Evolutionary conservation across 805 yeast genomes (phyloP), one percentile per base, ranked within the genome.

Genomic region (Yamadazyma laniorum): DNA sequence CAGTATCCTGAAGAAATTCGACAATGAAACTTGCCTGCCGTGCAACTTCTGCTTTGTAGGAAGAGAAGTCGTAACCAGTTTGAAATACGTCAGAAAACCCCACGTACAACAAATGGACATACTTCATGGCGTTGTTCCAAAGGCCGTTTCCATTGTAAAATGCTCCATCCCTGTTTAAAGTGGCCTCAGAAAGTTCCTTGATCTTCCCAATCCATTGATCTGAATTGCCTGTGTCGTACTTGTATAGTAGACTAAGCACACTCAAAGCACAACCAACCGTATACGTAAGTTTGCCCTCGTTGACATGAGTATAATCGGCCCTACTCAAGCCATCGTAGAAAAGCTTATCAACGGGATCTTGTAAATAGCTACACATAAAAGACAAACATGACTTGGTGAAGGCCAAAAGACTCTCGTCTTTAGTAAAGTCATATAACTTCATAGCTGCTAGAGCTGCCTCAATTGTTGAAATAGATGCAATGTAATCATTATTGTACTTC

Each of bases 401-500:
- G 1, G 16, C 23, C 6, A 55, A 18, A 19, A 47, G 42, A 6
- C 30, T 35, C 4, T 25, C 19, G 28, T 55, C 50, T 3, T 43
- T 25, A n/a, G 44, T 49, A 15, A 44, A 26, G 26, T 40, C 45
- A 38, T 51, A 54, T 5, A 58, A 27, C 29, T 47, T 42, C 9
- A 52, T 43, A 3, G 63, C 59, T 7, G 61, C 59, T 22, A 59
- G 46, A 4, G 59, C 62, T 1, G 56, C 53, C 40, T 59, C 64
- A 11, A 50, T 46, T 6, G 59, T 53, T 5, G 63, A 56, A 26
- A 59, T 59, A 12, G 64, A 55, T 7, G 64, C 59, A 17, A 56
- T 43, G 31, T 59, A 59, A n/a, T 40, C 42, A 8, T 36, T 40
- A 3, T 48, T 37, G 28, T 49, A 49, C 14, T 47, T 38, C 64